Conservation (phyloP, 2,329 filamentous ascomycete genomes). For the Botryotinia narcissicola region DNA sequence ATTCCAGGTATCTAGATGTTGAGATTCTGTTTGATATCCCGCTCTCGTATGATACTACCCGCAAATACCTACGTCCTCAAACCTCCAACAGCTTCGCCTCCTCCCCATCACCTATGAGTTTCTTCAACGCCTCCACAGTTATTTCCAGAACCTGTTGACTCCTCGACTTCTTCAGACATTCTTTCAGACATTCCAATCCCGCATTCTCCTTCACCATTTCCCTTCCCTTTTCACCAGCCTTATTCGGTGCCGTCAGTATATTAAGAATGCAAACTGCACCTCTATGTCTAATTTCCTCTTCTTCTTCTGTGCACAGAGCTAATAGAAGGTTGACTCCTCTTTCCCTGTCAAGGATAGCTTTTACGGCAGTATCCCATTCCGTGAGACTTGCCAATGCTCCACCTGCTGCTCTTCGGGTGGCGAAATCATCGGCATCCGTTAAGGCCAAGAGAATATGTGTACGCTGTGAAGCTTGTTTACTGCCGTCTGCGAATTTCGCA, state of each 20-base stretch:
- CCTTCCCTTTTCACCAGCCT: slow-evolving; percentile 59
- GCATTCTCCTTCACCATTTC: slow-evolving; percentile 59
- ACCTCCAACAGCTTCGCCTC: background rate
- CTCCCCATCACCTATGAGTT: slow-evolving; percentile 29
- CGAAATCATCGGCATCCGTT: slow-evolving; percentile 77
- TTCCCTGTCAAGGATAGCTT: slow-evolving; percentile 66
- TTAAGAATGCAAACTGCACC: slow-evolving; percentile 76
- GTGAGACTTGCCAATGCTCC: slow-evolving; percentile 86
- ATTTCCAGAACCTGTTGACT: slow-evolving; percentile 68
- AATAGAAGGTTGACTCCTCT: slow-evolving; percentile 76
- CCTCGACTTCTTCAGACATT: slow-evolving; percentile 65
- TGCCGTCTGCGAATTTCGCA: slow-evolving; percentile 65
- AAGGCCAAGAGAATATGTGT: slow-evolving; percentile 84
- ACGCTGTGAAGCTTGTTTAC: slow-evolving; percentile 65
- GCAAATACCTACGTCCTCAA: background rate
- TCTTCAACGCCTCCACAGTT: slow-evolving; percentile 70
- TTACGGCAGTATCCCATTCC: slow-evolving; percentile 70
- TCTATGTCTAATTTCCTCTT: slow-evolving; percentile 65
- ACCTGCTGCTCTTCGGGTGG: slow-evolving; percentile 78
- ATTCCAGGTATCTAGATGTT: background rate
- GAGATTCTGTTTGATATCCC: background rate
- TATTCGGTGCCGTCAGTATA: slow-evolving; percentile 64
- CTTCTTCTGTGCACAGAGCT: slow-evolving; percentile 72
- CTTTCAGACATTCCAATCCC: slow-evolving; percentile 67
- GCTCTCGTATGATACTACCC: background rate